Conservation (phyloP, 2,329 filamentous ascomycete species). For the Venturiaceae sp. region DNA sequence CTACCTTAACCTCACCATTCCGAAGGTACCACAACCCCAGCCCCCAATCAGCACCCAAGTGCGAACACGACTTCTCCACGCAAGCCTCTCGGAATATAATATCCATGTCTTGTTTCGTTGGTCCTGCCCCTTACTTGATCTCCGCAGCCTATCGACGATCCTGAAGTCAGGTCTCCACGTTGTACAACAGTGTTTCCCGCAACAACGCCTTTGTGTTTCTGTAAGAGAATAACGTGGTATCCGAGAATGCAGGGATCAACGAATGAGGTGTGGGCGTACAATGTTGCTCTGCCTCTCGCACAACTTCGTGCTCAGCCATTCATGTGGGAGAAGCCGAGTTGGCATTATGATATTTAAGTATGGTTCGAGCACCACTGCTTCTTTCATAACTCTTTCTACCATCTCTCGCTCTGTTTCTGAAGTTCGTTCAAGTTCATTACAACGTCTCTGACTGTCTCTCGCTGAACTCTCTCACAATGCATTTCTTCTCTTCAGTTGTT, state of each 20-base stretch:
- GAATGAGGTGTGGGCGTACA: not conserved
- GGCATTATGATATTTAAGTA: too few relatives aligned
- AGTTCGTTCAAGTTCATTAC: not conserved
- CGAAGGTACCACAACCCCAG: not conserved
- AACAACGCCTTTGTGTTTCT: not conserved
- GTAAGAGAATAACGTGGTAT: not conserved
- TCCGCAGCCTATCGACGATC: not conserved
- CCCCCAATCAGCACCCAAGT: not conserved
- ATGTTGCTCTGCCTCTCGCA: not conserved
- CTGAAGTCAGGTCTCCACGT: not conserved
- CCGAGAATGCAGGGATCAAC: not conserved
- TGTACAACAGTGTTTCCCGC: too few relatives aligned
- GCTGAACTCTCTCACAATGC: not conserved
- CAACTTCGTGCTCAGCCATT: not conserved
- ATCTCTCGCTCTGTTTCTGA: too few relatives aligned
- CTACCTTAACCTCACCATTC: not conserved
- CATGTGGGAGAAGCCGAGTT: not conserved
- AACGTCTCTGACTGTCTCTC: not conserved
- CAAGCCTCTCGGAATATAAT: not conserved
- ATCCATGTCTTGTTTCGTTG: not conserved
- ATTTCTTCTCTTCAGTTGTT: not conserved
- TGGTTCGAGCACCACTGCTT: too few relatives aligned
- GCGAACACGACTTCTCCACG: not conserved
- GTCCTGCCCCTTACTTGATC: not conserved
- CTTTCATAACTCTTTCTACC: too few relatives aligned